phyloP scores from a whole-genome alignment of 139 green algal species.

The Asterochloris sp. region DNA sequence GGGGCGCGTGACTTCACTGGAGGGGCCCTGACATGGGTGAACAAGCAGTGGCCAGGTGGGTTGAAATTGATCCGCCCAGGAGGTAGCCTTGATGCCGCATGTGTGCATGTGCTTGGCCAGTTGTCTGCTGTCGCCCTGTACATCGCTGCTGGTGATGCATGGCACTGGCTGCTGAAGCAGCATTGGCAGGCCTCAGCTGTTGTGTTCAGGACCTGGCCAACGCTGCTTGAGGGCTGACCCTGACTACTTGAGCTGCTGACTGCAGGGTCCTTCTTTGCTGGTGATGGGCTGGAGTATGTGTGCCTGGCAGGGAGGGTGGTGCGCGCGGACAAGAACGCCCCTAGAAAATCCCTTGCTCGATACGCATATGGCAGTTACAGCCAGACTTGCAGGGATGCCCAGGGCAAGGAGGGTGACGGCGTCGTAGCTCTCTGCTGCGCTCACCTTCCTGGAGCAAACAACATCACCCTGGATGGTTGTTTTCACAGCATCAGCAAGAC shows the following conservation, averaged over 20 bases:
- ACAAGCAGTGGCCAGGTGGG: conserved; percentile 52
- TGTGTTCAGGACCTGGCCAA: too few relatives aligned
- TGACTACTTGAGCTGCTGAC: not conserved
- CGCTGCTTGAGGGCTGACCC: too few relatives aligned
- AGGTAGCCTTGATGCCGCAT: too few relatives aligned
- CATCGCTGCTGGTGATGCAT: too few relatives aligned
- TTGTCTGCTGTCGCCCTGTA: too few relatives aligned
- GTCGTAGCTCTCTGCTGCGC: not conserved
- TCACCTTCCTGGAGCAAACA: conserved; percentile 35
- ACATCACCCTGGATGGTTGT: conserved; percentile 60
- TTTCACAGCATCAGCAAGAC: conserved; percentile 61
- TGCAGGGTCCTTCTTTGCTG: not conserved
- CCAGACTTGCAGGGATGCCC: too few relatives aligned
- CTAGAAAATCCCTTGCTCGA: too few relatives aligned
- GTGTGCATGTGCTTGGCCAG: too few relatives aligned
- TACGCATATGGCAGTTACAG: too few relatives aligned
- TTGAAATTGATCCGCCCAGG: not conserved
- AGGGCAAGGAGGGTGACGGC: too few relatives aligned
- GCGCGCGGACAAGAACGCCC: not conserved
- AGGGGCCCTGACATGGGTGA: conserved; percentile 60
- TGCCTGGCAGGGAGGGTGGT: not conserved
- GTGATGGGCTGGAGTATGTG: not conserved
- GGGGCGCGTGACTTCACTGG: conserved; percentile 54
- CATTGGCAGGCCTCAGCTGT: too few relatives aligned
- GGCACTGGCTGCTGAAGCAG: too few relatives aligned